phyloP scores from a whole-genome alignment of 1,284 basidiomycete genomes.

The Trichosporon sp. region DNA sequence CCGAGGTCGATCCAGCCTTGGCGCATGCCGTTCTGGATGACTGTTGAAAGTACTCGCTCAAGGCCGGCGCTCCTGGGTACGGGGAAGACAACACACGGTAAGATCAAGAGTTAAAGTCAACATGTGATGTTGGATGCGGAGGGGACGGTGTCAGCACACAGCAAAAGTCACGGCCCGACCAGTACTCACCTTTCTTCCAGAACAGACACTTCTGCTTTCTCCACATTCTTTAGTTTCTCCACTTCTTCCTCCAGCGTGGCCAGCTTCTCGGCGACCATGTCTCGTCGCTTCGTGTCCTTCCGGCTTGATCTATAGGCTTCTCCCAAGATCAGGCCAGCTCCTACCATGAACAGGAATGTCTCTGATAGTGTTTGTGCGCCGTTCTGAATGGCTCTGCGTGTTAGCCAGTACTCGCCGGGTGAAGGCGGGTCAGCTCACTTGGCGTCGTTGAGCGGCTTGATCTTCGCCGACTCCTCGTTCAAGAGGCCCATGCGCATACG shows the following conservation, averaged over 20 bases:
- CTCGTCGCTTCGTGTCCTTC: slow-evolving; percentile 67
- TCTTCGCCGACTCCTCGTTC: slow-evolving; percentile 68
- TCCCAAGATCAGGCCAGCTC: slow-evolving; percentile 67
- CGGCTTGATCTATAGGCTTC: slow-evolving; percentile 73
- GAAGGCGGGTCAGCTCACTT: slow-evolving; percentile 54
- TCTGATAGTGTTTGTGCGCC: slow-evolving; percentile 81
- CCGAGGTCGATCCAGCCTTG: slow-evolving; percentile 57
- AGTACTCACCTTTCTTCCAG: slow-evolving; percentile 32
- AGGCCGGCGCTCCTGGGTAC: slow-evolving; percentile 52
- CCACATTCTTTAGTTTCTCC: slow-evolving; percentile 40
- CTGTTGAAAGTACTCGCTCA: slow-evolving; percentile 60
- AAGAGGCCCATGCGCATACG: slow-evolving; percentile 71
- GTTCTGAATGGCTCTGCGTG: slow-evolving; percentile 72
- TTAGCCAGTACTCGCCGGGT: background rate
- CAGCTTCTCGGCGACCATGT: slow-evolving; percentile 67
- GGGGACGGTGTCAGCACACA: background rate
- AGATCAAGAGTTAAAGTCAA: background rate
- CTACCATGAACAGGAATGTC: slow-evolving; percentile 77
- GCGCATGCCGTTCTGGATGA: slow-evolving; percentile 66
- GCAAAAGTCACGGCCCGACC: background rate
- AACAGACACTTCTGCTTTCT: slow-evolving; percentile 23
- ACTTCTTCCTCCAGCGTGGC: slow-evolving; percentile 53
- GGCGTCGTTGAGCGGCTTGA: slow-evolving; percentile 77
- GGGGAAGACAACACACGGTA: background rate
- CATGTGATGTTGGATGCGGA: background rate